A percentile compares a stretch with the other conserved stretches of the same genome.
These are phyloP conservation scores for Asterochloris sp. DNA, from an alignment of 139 green algal species.

Conservation along the genomic window DNA sequence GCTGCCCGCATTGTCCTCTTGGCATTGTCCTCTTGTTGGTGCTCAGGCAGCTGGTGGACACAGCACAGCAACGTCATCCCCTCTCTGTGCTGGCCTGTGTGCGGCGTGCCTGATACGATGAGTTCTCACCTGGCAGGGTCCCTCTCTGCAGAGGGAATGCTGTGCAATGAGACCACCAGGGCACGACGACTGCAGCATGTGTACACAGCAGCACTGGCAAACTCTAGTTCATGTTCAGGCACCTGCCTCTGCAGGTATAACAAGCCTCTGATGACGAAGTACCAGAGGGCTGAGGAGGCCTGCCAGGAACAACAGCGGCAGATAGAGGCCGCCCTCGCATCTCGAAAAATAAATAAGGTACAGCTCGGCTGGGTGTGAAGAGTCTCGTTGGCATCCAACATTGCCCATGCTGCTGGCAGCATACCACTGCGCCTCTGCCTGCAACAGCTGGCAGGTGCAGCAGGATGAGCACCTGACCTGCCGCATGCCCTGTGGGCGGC, in stretches of 20 bases:
- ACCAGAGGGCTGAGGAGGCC: conserved; percentile 17
- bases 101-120: no score
- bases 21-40: no score
- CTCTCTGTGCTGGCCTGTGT: no score
- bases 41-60: no score
- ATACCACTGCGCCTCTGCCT: neutral
- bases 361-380: neutral
- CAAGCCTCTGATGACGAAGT: conserved; percentile 25
- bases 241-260: conserved; percentile 10
- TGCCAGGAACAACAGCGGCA: conserved; percentile 26
- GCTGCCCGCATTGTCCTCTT: neutral
- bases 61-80: no score
- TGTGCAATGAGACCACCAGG: no score
- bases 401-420: neutral
- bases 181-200: no score
- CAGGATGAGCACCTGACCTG: neutral
- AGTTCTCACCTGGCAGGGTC: no score
- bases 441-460: neutral
- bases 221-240: no score
- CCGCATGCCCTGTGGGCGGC: neutral
- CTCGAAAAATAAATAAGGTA: conserved; percentile 13
- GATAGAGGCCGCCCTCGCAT: conserved; percentile 5
- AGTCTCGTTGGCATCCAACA: neutral
- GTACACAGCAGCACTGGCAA: no score
- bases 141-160: no score